Evolutionary conservation across 2,329 filamentous ascomycete genomes (phyloP), one percentile per base, ranked within the genome.

Genomic region (Colletotrichum higginsianum): DNA sequence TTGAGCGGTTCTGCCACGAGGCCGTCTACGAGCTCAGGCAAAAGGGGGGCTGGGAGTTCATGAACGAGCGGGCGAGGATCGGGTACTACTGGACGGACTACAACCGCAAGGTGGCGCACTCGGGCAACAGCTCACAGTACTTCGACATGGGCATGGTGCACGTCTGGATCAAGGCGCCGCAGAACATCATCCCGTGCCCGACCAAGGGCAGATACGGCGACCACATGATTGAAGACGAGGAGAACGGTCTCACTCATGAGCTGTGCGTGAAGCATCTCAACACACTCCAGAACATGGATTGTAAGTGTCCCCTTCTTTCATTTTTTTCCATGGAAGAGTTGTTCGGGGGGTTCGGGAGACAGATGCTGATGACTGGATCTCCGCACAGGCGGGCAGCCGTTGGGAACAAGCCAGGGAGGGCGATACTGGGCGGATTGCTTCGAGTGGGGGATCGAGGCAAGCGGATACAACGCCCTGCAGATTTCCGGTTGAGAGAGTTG

Each of bases 371-470:
- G 3, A 23, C 16, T 16, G 9, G 2, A 11, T 47, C 23, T 11
- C n/a, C 6, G 4, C 46, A 50, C 44, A 69, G 67, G 67, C 18
- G 67, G 53, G 7, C 61, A 55, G 13, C 61, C 61, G 0, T 9
- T 21, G 8, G 49, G 49, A 0, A n/a, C 23, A n/a, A 55, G 55
- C 18, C 46, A 49, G 4, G 67, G 67, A 3, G 62, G 62, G 3
- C 47, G 67, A 16, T 35, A 49, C 1, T 70, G 63, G 63, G 62
- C 67, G 6, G 63, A 70, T 50, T 70, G 67, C 49, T 70, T 70
- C 50, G 67, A 70, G 23, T 70, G 67, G 67, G 67, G 67, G 13
- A 56, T 66, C n/a, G 66, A 70, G 56, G 63, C 67, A n/a, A 67
- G 62, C 21, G 67, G 67, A 38, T 70, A 70, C 35, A 49, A 69